A percentile compares a stretch with the other conserved stretches of the same genome.
These are phyloP conservation scores for Coprinopsis strossmayeri DNA, from an alignment of 768 basidiomycete species.

Conservation along the genomic window DNA sequence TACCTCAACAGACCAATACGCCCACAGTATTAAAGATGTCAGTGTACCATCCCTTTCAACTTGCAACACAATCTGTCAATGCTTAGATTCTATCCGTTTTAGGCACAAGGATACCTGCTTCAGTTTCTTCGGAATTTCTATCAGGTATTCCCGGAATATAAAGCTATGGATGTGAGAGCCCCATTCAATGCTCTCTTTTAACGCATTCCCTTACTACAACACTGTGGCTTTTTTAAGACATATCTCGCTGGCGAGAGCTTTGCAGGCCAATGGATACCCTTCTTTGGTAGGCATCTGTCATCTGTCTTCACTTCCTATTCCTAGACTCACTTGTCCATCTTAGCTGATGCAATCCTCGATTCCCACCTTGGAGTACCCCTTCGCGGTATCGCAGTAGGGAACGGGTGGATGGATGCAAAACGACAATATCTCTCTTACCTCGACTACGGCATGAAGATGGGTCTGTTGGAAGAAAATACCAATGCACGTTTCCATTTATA, in stretches of 20 bases:
- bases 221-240: constrained; percentile 60
- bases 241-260: constrained; percentile 95
- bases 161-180: constrained; percentile 59
- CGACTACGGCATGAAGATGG: constrained; percentile 77
- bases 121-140: constrained; percentile 88
- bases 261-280: constrained; percentile 97
- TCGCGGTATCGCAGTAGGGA: constrained; percentile 85
- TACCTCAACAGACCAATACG: constrained; percentile 77
- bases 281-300: constrained; percentile 56
- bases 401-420: constrained; percentile 94
- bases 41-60: constrained; percentile 2
- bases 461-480: constrained; percentile 70
- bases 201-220: not conserved
- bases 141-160: constrained; percentile 84
- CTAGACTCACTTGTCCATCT: not conserved
- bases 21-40: constrained; percentile 70
- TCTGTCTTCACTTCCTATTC: constrained; percentile 6
- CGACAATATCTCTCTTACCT: constrained; percentile 87
- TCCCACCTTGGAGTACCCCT: constrained; percentile 57
- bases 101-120: constrained; percentile 76
- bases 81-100: not conserved
- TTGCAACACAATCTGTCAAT: constrained; percentile 8
- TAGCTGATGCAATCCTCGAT: constrained; percentile 73
- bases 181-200: constrained; percentile 1
- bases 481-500: constrained; percentile 24